A percentile compares a stretch with the other conserved stretches of the same genome.
Conservation (phyloP, 495 filamentous ascomycete species). For the Aspergillus heteromorphus region DNA sequence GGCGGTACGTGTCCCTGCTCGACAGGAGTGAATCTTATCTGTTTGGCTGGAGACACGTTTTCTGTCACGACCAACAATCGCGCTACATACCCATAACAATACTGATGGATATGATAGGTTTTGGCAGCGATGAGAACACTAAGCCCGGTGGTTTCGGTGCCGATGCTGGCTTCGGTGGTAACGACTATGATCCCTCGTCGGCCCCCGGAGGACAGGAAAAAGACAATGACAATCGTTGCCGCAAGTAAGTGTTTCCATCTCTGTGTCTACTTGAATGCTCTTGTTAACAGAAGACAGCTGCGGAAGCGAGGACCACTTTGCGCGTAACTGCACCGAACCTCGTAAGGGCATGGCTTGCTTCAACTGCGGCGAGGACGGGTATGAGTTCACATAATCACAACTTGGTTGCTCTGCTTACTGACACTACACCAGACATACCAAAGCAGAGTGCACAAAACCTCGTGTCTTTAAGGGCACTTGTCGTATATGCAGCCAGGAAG, state of each 20-base stretch:
- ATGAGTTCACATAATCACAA: conserved; percentile 16
- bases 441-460: conserved; percentile 63
- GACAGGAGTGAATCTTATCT: neutral
- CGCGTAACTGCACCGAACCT: conserved; percentile 52
- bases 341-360: conserved; percentile 57
- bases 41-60: neutral
- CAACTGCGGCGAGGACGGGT: conserved; percentile 75
- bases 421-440: conserved; percentile 46
- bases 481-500: conserved; percentile 63
- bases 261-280: conserved; percentile 1
- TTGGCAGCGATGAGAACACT: conserved; percentile 13
- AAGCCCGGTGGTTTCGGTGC: conserved; percentile 7
- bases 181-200: conserved; percentile 7
- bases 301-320: conserved; percentile 47
- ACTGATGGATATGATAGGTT: conserved; percentile 1
- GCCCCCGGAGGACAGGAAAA: conserved; percentile 8
- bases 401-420: conserved; percentile 8
- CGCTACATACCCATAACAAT: neutral
- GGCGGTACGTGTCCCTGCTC: neutral
- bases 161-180: conserved; percentile 2
- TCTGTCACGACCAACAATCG: neutral
- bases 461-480: conserved; percentile 67
- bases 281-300: conserved; percentile 36
- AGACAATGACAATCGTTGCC: conserved; percentile 32
- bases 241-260: conserved; percentile 34